Conservation (phyloP, 163 green algal genomes). For the Volvox carteri region DNA sequence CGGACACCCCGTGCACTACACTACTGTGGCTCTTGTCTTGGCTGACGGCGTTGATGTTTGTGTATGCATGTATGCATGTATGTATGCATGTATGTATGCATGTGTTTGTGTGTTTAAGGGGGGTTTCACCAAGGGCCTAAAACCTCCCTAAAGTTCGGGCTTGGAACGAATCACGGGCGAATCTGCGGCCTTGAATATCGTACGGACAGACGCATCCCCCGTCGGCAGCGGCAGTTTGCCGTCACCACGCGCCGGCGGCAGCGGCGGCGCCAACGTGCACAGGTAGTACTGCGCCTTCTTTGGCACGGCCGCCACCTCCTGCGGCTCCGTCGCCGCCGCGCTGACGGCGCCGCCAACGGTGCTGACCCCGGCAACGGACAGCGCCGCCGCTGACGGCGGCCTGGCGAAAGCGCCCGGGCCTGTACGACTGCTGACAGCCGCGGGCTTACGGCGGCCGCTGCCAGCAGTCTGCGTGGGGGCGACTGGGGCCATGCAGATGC, state of each 20-base stretch:
- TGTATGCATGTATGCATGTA: too few relatives aligned
- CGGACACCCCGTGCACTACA: too few relatives aligned
- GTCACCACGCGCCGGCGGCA: not conserved
- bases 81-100: too few relatives aligned
- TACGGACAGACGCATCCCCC: not conserved
- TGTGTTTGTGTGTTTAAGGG: too few relatives aligned
- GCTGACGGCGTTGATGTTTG: too few relatives aligned
- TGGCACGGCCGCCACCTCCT: not conserved
- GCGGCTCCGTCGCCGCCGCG: not conserved
- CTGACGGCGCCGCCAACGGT: not conserved
- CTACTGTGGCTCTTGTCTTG: too few relatives aligned
- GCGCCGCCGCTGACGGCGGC: not conserved
- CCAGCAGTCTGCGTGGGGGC: not conserved
- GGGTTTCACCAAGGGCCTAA: too few relatives aligned
- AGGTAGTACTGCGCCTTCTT: slow-evolving; percentile 16
- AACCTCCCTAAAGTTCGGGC: not conserved
- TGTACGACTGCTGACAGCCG: not conserved
- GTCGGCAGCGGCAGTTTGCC: not conserved
- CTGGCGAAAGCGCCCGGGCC: not conserved
- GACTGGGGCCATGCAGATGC: not conserved
- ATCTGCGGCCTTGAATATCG: not conserved
- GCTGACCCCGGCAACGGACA: not conserved
- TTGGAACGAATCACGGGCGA: not conserved
- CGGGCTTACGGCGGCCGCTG: not conserved
- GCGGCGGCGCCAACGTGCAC: not conserved